phyloP scores from a whole-genome alignment of 768 basidiomycete genomes.

The Kwoniella sp. region DNA sequence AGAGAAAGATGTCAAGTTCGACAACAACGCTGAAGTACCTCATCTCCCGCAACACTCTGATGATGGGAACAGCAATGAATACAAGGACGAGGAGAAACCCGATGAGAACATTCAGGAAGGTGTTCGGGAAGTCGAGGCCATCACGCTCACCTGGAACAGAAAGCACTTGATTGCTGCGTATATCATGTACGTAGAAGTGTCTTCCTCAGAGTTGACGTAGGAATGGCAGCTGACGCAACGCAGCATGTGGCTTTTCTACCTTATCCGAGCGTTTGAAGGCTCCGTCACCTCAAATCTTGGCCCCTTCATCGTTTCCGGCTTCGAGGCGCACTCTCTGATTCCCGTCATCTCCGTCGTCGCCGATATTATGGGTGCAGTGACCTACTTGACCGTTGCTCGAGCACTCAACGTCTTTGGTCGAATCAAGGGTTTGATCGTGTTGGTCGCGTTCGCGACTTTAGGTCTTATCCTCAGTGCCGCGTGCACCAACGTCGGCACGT shows the following conservation, averaged over 20 bases:
- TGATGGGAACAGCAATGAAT: constrained; percentile 1
- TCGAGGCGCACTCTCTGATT: constrained; percentile 46
- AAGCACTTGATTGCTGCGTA: constrained; percentile 26
- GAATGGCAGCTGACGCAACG: background rate
- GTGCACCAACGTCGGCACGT: constrained; percentile 38
- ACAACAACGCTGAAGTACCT: background rate
- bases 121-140: constrained; percentile 29
- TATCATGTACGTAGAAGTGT: constrained; percentile 22
- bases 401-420: constrained; percentile 42
- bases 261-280: constrained; percentile 38
- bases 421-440: constrained; percentile 28
- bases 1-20: background rate
- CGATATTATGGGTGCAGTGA: constrained; percentile 31
- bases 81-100: background rate
- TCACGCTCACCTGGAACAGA: constrained; percentile 35
- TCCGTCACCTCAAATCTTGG: constrained; percentile 38
- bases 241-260: constrained; percentile 44
- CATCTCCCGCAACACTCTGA: background rate
- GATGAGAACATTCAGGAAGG: constrained; percentile 29
- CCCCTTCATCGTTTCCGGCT: constrained; percentile 37
- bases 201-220: background rate
- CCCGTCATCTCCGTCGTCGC: constrained; percentile 43
- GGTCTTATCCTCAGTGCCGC: constrained; percentile 44
- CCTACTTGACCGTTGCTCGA: constrained; percentile 40
- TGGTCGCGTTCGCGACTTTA: constrained; percentile 32